phyloP scores from a whole-genome alignment of 2,329 filamentous ascomycete species.

The Colletotrichum endophyticum region DNA sequence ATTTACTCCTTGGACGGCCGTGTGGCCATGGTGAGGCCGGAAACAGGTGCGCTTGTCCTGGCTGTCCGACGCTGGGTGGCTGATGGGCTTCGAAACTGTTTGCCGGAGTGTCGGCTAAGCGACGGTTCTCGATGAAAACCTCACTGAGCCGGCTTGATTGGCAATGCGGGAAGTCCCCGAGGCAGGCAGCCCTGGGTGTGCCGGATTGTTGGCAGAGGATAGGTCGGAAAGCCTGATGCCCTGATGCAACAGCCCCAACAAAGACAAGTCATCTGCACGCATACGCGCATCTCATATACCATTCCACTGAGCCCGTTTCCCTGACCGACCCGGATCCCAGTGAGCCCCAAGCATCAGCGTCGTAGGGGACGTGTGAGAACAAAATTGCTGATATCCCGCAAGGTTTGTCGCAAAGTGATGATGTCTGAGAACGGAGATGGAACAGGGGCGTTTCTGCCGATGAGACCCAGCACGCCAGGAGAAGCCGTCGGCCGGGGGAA shows the following conservation, averaged over 20 bases:
- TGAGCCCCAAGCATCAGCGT: background rate
- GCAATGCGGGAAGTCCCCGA: background rate
- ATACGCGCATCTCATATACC: background rate
- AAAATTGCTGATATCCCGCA: background rate
- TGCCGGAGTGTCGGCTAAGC: background rate
- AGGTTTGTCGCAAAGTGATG: background rate
- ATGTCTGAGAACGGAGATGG: background rate
- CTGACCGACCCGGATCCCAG: background rate
- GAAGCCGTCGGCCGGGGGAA: constrained; percentile 14
- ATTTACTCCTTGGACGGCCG: constrained; percentile 1
- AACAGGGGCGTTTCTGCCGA: background rate
- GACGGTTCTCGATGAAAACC: background rate
- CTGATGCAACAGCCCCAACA: constrained; percentile 1
- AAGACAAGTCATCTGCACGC: constrained; percentile 20
- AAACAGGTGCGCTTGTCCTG: constrained; percentile 23
- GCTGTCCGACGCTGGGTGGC: constrained; percentile 24
- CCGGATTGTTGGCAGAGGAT: background rate
- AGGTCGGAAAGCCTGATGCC: background rate
- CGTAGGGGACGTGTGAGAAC: background rate
- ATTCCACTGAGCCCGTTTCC: background rate
- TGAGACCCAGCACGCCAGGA: constrained; percentile 18
- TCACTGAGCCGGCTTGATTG: background rate
- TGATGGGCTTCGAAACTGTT: background rate
- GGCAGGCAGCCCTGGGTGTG: background rate
- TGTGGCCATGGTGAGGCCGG: constrained; percentile 11